Evolutionary conservation across 192 early-diverging fungal species (phyloP), one percentile per base, ranked within the genome.

Genomic region (Lunasporangiospora selenospora): DNA sequence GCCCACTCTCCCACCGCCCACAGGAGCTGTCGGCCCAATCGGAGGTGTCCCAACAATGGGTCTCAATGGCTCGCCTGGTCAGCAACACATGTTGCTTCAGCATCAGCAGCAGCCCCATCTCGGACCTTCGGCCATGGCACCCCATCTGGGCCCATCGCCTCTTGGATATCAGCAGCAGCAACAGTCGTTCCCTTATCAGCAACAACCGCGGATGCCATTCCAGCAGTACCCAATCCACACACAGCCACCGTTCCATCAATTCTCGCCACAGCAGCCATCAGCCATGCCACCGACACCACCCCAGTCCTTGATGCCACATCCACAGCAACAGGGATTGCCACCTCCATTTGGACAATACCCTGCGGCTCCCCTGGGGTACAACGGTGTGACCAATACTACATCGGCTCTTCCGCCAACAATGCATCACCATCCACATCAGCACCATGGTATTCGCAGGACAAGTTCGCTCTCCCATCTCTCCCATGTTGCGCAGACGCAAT

Each of bases 271-370:
- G 26, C 62, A 65, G 19, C 43, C 53, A 55, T 4, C 53, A 56
- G 10, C 27, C 23, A n/a, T 54, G 58, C 23, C 54, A 50, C 13
- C 37, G 12, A 15, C 38, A 45, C 3, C 44, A 48, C 1, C 29
- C 18, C n/a, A n/a, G n/a, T n/a, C n/a, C n/a, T n/a, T n/a, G n/a
- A n/a, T n/a, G 40, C 23, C 19, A 10, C 16, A 21, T 5, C 45
- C 23, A 47, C 45, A 27, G 21, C 57, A 70, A 15, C 69, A 73
- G 48, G 59, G 63, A 5, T 18, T 53, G 41, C 69, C 60, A 33
- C 60, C 54, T 4, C 67, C 55, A 23, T 62, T 63, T 58, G 69
- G 69, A 29, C 69, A 73, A 73, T 73, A 63, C 61, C 55, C 69
- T 1, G 59, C 57, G 27, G 34, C 42, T 63, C 61, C 50, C 69